A percentile compares a stretch with the other conserved stretches of the same genome.
Conservation (phyloP, 192 early-diverging fungal genomes). For the Backusella australiensis region DNA sequence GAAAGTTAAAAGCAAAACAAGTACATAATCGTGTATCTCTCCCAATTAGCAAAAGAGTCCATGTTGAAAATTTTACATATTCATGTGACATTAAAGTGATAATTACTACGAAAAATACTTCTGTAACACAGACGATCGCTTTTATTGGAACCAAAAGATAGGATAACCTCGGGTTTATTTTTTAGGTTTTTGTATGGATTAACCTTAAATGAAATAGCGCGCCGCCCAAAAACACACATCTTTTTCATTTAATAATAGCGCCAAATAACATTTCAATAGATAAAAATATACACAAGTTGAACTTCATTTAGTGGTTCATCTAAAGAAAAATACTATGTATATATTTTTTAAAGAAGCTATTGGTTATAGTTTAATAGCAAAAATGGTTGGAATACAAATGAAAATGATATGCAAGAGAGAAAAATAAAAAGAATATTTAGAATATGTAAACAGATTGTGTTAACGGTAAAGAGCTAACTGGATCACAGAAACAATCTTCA, state of each 20-base stretch:
- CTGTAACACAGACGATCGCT: background rate
- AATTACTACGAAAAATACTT: background rate
- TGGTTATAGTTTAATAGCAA: background rate
- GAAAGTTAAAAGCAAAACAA: too few relatives aligned
- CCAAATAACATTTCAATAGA: background rate
- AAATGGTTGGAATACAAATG: conserved; percentile 4
- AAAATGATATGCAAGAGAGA: background rate
- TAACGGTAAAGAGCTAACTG: conserved; percentile 67
- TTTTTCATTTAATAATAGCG: background rate
- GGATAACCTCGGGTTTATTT: background rate
- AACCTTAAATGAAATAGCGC: background rate
- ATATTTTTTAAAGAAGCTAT: background rate
- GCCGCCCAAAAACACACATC: background rate
- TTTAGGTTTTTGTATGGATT: background rate
- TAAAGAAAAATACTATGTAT: background rate
- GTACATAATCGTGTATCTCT: too few relatives aligned
- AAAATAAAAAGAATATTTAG: conserved; percentile 25
- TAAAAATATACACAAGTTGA: background rate
- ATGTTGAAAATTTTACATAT: too few relatives aligned
- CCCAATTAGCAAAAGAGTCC: too few relatives aligned
- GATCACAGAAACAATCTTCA: conserved; percentile 60
- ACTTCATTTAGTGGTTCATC: background rate
- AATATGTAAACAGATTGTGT: conserved; percentile 67
- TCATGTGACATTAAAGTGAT: too few relatives aligned
- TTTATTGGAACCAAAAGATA: background rate